Percentiles rank a stretch among this genome's conserved stretches.
phyloP scores from a whole-genome alignment of 148 eudicot genomes.

The Camellia lanceoleosa region DNA sequence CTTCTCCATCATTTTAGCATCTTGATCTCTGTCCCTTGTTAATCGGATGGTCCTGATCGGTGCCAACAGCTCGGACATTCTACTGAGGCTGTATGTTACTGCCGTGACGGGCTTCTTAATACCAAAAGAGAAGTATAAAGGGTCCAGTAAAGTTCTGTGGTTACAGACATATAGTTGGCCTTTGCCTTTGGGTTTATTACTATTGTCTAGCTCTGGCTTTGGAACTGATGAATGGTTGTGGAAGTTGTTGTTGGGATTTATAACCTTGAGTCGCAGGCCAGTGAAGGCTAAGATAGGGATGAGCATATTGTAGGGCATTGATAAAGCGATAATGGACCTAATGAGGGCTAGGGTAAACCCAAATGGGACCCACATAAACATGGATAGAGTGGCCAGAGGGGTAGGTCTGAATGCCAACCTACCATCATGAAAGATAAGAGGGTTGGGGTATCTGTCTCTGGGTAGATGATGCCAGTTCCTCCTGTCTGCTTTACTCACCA shows the following conservation, averaged over 20 bases:
- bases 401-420: conserved; percentile 71
- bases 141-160: conserved; percentile 76
- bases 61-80: conserved; percentile 57
- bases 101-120: conserved; percentile 56
- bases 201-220: not conserved
- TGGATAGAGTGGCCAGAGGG: conserved; percentile 35
- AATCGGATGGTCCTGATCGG: conserved; percentile 68
- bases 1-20: conserved; percentile 47
- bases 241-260: conserved; percentile 1
- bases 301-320: conserved; percentile 36
- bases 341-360: conserved; percentile 44
- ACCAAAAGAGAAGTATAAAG: conserved; percentile 50
- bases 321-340: conserved; percentile 36
- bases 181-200: conserved; percentile 9
- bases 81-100: conserved; percentile 72
- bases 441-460: conserved; percentile 53
- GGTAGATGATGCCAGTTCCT: conserved; percentile 56
- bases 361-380: conserved; percentile 73
- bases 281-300: conserved; percentile 40
- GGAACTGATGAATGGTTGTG: not conserved
- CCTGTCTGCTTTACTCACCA: conserved; percentile 49
- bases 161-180: conserved; percentile 69
- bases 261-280: conserved; percentile 39
- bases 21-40: conserved; percentile 49
- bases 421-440: conserved; percentile 84